Conservation (phyloP, 2,329 filamentous ascomycete genomes). For the Venturia pyrina region DNA sequence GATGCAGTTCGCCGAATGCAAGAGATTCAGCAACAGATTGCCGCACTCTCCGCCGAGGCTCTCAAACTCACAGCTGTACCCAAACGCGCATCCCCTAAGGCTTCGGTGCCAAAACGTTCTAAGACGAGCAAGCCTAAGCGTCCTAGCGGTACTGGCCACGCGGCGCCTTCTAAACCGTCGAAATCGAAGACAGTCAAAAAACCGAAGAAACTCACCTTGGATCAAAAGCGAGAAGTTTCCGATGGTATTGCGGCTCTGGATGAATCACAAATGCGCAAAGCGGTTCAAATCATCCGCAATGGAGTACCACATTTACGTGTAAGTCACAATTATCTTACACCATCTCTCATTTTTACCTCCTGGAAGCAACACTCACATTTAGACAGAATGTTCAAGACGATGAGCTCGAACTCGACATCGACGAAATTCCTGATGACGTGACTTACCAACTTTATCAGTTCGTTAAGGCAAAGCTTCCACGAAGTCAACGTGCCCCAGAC, state of each 20-base stretch:
- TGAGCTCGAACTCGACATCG: slow-evolving; percentile 57
- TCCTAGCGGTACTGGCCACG: neutral
- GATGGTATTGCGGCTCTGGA: slow-evolving; percentile 74
- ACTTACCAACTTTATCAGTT: slow-evolving; percentile 46
- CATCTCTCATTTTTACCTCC: neutral
- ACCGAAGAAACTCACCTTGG: slow-evolving; percentile 46
- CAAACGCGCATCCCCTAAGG: slow-evolving; percentile 47
- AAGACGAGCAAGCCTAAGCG: slow-evolving; percentile 26
- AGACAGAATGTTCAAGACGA: slow-evolving; percentile 42
- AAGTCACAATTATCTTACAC: slow-evolving; percentile 17
- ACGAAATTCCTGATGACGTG: slow-evolving; percentile 45
- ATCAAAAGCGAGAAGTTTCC: slow-evolving; percentile 87
- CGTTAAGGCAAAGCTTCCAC: slow-evolving; percentile 33
- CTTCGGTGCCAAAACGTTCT: slow-evolving; percentile 28
- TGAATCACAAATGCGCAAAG: slow-evolving; percentile 64
- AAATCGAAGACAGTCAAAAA: slow-evolving; percentile 12
- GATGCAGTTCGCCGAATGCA: slow-evolving; percentile 28
- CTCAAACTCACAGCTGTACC: slow-evolving; percentile 15
- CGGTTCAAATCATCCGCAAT: slow-evolving; percentile 81
- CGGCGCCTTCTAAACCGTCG: slow-evolving; percentile 16
- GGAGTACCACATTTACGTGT: slow-evolving; percentile 65
- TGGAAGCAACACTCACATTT: slow-evolving; percentile 13
- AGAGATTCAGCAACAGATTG: slow-evolving; percentile 55
- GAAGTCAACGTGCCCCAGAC: slow-evolving; percentile 18
- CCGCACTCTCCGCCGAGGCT: slow-evolving; percentile 55